Conservation (phyloP, 306 rosid species). For the Glycyrrhiza uralensis region DNA sequence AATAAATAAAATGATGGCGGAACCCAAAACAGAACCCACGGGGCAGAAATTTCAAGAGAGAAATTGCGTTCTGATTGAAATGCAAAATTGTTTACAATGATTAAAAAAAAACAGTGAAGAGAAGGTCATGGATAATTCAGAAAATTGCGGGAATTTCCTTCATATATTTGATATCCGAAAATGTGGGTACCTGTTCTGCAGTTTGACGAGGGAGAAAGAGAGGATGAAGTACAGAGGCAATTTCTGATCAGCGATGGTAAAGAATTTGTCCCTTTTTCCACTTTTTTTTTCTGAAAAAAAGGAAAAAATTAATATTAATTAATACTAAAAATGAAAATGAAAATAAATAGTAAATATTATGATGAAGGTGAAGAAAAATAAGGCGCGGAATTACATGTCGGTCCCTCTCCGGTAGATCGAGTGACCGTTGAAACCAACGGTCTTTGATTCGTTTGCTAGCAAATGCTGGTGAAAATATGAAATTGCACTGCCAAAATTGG, state of each 20-base stretch:
- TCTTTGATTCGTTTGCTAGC: slow-evolving; percentile 30
- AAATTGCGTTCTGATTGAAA: background rate
- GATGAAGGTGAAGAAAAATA: background rate
- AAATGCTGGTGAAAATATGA: background rate
- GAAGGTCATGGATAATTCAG: background rate
- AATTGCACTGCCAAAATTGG: background rate
- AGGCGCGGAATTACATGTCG: slow-evolving; percentile 39
- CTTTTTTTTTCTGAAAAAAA: background rate
- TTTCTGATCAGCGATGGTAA: slow-evolving; percentile 17
- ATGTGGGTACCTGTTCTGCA: slow-evolving; percentile 42
- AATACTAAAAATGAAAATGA: background rate
- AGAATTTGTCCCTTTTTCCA: slow-evolving; percentile 12
- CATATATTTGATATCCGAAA: background rate
- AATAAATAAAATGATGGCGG: slow-evolving; percentile 4
- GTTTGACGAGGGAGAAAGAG: slow-evolving; percentile 36
- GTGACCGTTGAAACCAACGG: slow-evolving; percentile 55
- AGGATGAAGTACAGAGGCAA: slow-evolving; percentile 25
- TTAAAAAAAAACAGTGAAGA: background rate
- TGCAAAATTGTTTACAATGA: background rate
- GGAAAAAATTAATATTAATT: background rate
- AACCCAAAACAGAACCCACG: slow-evolving; percentile 24
- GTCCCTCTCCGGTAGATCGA: slow-evolving; percentile 10
- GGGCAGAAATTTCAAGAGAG: background rate
- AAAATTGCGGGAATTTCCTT: background rate
- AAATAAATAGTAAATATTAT: background rate